phyloP scores from a whole-genome alignment of 345 rosid species.

The Eucalyptus pauciflora region DNA sequence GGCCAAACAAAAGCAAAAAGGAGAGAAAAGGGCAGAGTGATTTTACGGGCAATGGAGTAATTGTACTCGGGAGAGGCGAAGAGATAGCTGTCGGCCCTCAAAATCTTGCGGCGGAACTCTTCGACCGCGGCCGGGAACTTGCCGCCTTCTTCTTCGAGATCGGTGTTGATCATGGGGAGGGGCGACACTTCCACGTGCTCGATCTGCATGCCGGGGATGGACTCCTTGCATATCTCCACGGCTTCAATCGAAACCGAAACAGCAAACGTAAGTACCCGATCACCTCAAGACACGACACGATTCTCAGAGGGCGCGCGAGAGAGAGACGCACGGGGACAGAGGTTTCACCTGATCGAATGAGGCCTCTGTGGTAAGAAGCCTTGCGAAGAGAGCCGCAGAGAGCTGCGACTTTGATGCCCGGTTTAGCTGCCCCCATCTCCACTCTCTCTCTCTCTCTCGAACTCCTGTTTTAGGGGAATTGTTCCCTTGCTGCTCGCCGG shows the following conservation, averaged over 20 bases:
- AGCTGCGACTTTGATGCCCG: slow-evolving; percentile 57
- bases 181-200: slow-evolving; percentile 46
- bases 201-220: slow-evolving; percentile 33
- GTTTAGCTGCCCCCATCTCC: slow-evolving; percentile 12
- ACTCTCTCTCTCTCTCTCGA: too few species aligned
- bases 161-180: slow-evolving; percentile 62
- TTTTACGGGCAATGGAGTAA: slow-evolving; percentile 51
- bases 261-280: neutral
- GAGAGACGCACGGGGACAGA: neutral
- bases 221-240: slow-evolving; percentile 19
- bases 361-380: slow-evolving; percentile 58
- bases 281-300: neutral
- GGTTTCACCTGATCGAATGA: slow-evolving; percentile 49
- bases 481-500: neutral
- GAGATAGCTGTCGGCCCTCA: slow-evolving; percentile 48
- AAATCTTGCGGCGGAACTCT: slow-evolving; percentile 55
- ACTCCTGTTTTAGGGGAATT: neutral
- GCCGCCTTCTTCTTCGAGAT: slow-evolving; percentile 49
- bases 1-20: neutral
- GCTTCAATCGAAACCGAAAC: slow-evolving; percentile 16
- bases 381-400: slow-evolving; percentile 77
- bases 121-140: slow-evolving; percentile 49
- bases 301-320: neutral
- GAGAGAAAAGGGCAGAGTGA: neutral
- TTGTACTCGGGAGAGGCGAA: slow-evolving; percentile 88